Base-by-base conservation (phyloP, 345 rosid genomes). In the sweet orange (Citrus sinensis) region DNA sequence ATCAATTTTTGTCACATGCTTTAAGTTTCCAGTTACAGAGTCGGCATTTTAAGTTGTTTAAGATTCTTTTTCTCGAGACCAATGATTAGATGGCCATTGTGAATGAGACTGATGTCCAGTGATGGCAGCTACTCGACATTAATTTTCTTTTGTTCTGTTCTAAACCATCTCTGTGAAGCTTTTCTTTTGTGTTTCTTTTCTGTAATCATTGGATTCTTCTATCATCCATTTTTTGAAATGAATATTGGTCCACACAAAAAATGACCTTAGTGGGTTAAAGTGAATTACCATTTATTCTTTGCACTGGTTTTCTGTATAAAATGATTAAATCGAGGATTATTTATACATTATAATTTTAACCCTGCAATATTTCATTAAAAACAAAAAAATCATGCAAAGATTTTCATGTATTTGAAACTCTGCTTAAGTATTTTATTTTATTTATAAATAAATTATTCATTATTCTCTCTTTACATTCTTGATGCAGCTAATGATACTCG, bases 401-500 rank as follows among this genome's bases (percentile, higher is more conserved):
- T 72, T 30, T 29, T 29, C 14, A 8, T 46, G 10, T 30, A 22
- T 62, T 51, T 58, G 24, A 61, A 20, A n/a, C 25, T 29, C 75
- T 62, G 42, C 39, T 16, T 34, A 16, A 46, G 37, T 19, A 49
- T 27, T 70, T 19, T 27, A 65, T 2, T 81, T 8, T 56, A 22
- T 54, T 61, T 61, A 19, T 54, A 17, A 8, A 30, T 60, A 61
- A 8, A 22, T 24, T 73, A 20, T 60, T 76, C 6, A 19, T 16
- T 64, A 14, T 17, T 55, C 49, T 63, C 19, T 63, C 27, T 37
- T 39, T 25, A 42, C 25, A 19, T 34, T 69, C 61, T 76, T 63
- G 56, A 14, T 74, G 88, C 93, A 94, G 97, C 92, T 94, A 69
- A 94, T 94, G 98, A 92, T 94, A 75, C 79, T 94, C 17, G 98